Evolutionary conservation across 2,329 filamentous ascomycete genomes (phyloP).

Genomic region (Gnomoniopsis smithogilvyi): DNA sequence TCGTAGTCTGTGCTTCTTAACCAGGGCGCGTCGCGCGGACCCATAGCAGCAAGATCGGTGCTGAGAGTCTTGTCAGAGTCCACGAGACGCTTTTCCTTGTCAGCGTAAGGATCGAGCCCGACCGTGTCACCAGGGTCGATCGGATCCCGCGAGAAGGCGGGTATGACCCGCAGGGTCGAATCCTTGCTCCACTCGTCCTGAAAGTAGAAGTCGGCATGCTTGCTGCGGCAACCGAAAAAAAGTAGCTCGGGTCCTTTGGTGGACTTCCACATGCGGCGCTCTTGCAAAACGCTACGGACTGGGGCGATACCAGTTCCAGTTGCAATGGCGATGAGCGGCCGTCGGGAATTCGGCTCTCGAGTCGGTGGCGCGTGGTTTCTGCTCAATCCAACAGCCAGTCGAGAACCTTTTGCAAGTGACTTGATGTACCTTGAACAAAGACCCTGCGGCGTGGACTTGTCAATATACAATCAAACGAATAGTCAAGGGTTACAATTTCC

Average conservation of each 20-base stretch:
- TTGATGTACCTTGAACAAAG: conserved; percentile 87
- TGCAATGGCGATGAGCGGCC: conserved; percentile 72
- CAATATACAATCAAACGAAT: neutral
- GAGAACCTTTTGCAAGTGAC: conserved; percentile 54
- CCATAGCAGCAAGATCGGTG: conserved; percentile 2
- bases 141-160: conserved; percentile 49
- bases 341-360: conserved; percentile 33
- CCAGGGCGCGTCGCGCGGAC: conserved; percentile 14
- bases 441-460: conserved; percentile 40
- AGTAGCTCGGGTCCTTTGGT: conserved; percentile 51
- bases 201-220: conserved; percentile 77
- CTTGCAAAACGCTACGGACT: conserved; percentile 75
- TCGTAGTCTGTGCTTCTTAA: conserved; percentile 16
- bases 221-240: conserved; percentile 82
- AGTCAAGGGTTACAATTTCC: neutral
- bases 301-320: conserved; percentile 88
- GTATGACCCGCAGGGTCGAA: conserved; percentile 30
- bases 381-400: conserved; percentile 58
- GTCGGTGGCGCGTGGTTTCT: conserved; percentile 45
- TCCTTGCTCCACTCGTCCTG: conserved; percentile 63
- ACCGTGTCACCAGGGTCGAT: conserved; percentile 6
- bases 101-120: conserved; percentile 8
- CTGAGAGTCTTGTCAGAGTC: neutral
- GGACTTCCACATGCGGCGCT: conserved; percentile 47
- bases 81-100: neutral